Evolutionary conservation across 441 rosid species (phyloP).

Genomic region (Arabidopsis hybrid): DNA sequence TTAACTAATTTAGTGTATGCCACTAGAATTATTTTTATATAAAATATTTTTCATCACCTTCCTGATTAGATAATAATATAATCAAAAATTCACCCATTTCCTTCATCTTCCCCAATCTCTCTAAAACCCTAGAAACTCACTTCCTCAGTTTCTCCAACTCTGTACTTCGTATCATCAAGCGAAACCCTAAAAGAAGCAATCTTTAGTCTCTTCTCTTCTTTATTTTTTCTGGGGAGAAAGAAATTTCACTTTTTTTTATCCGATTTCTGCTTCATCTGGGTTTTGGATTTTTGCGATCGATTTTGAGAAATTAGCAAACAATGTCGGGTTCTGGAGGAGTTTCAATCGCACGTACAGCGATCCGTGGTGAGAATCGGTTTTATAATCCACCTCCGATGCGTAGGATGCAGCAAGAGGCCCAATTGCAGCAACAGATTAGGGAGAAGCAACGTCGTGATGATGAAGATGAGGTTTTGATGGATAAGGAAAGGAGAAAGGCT

Average conservation of each 20-base stretch:
- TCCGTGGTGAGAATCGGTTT: constrained; percentile 74
- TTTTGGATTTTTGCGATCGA: constrained; percentile 20
- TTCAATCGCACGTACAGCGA: constrained; percentile 52
- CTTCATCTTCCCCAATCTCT: constrained; percentile 44
- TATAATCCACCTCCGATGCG: constrained; percentile 79
- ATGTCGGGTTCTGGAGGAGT: constrained; percentile 75
- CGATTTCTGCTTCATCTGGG: constrained; percentile 3
- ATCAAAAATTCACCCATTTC: background rate
- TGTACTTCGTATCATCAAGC: too few relatives aligned
- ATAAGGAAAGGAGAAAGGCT: constrained; percentile 29
- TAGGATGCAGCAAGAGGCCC: constrained; percentile 53
- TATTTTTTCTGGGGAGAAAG: background rate
- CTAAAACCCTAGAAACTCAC: constrained; percentile 46
- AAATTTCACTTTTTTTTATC: background rate
- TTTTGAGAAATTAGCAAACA: constrained; percentile 27
- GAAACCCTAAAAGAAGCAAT: background rate
- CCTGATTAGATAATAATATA: background rate
- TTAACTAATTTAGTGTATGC: constrained; percentile 24
- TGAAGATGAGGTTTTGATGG: constrained; percentile 7
- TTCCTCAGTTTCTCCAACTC: constrained; percentile 1
- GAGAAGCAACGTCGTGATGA: constrained; percentile 44
- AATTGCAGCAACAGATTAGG: constrained; percentile 48
- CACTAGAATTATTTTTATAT: constrained; percentile 1
- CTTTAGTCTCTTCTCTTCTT: constrained; percentile 20
- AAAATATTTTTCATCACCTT: too few relatives aligned